Conservation (phyloP, 2,329 filamentous ascomycete species). For the Annulohypoxylon truncatum region DNA sequence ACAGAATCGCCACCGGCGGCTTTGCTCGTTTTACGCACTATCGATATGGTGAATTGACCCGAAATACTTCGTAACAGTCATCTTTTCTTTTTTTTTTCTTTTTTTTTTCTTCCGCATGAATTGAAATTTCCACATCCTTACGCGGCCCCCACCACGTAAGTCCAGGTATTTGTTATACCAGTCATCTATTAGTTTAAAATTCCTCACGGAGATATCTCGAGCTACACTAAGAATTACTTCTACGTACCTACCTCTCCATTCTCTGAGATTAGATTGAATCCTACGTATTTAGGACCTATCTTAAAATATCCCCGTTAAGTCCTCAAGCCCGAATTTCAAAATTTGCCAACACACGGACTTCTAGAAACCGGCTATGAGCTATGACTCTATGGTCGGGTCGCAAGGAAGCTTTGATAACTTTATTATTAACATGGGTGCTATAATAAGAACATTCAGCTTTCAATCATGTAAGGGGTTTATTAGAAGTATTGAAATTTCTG, state of each 20-base stretch:
- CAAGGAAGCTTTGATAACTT: not conserved
- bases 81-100: not conserved
- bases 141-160: not conserved
- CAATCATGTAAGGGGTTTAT: not conserved
- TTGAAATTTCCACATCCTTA: not conserved
- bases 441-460: not conserved
- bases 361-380: not conserved
- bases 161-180: not conserved
- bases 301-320: constrained; percentile 1
- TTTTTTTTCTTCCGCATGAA: not conserved
- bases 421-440: not conserved
- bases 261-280: not conserved
- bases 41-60: too few species aligned
- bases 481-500: not conserved
- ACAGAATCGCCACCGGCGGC: not conserved
- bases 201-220: not conserved
- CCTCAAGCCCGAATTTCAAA: not conserved
- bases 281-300: not conserved
- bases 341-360: not conserved
- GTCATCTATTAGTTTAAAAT: not conserved
- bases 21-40: too few species aligned
- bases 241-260: not conserved
- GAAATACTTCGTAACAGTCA: not conserved
- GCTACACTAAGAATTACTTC: constrained; percentile 1
- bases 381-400: not conserved